Base-by-base conservation (phyloP, 73 alveolate genomes). In the Breviolum minutum region DNA sequence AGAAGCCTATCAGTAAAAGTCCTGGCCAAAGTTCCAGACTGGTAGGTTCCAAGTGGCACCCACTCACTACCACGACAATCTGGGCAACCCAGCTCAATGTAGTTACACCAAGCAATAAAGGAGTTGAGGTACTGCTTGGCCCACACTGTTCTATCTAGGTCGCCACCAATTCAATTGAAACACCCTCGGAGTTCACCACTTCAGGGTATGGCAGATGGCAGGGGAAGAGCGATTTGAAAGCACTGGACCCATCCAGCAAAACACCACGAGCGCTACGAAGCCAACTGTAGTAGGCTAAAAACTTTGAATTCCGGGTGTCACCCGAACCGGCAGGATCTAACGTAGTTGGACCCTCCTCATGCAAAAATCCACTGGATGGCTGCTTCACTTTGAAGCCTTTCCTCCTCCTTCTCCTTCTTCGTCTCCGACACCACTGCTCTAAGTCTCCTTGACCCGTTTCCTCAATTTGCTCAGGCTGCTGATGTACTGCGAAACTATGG, bases 31-130 rank as follows among this genome's bases (percentile, higher is more conserved):
- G 29, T 63, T n/a, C 29, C 11, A 26, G 29, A 16, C 64, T 63
- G 88, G 64, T 79, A 27, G 64, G 40, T 63, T n/a, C 29, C 87
- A 16, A 61, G 62, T 22, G 87, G 88, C 64, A 32, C 88, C 13
- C 14, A 79, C 27, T 63, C n/a, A 63, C 88, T 26, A 79, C 22
- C 88, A 19, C 66, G 16, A 26, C 85, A 74, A 61, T 79, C 88
- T 6, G 88, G 64, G 66, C 88, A 79, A n/a, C 88, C 88, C 13
- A 79, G 64, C 20, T 12, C 62, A 19, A 79, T 63, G 64, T 32
- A 79, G 88, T 79, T 79, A 27, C 66, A 79, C 88, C 88, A 79
- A 7, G 88, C 62, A n/a, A 79, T 63, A 11, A 79, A 79, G 26
- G 12, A 24, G 19, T 79, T 79, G 27, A 79, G 14, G 62, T 32